Evolutionary conservation across 768 basidiomycete species (phyloP), one percentile per base, ranked within the genome.

Genomic region (Lactarius trivialis): DNA sequence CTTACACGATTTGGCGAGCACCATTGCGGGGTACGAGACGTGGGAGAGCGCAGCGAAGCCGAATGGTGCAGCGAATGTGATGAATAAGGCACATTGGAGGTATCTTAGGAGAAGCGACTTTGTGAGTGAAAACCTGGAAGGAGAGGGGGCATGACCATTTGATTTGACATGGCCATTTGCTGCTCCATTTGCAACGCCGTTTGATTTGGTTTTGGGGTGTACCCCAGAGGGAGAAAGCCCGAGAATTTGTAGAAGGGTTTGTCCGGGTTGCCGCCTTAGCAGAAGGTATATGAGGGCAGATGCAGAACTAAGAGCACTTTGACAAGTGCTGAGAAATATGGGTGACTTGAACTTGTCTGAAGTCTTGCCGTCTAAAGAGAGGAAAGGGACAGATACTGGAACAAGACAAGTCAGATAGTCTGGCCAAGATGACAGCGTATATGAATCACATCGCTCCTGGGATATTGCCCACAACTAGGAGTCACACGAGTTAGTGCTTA

Each of bases 21-120:
- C 95, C 91, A 98, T 96, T 49, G 96, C 93, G 55, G 97, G 97
- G 78, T 98, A 98, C 19, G 93, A 93, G 71, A 99, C 94, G 76
- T 96, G 92, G 28, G 91, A 86, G 48, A 98, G 86, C 5, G 94
- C 86, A 12, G 94, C 89, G 76, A 98, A 98, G 56, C 96, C 95
- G 71, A 98, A 96, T 3, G 96, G 97, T 24, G 93, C 90, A 2
- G 96, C 96, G 41, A 85, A 77, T 43, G 94, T 94, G 67, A 97
- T 91, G 73, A 93, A 88, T 26, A 89, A 71, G 26, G 95, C 85
- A 71, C 93, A 90, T 73, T 92, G 91, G 57, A 93, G 78, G 74
- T 92, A 93, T 43, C 82, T 76, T 24, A 85, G 75, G 54, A 93
- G 79, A n/a, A 92, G 82, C 1, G 77, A 72, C 74, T 51, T 70